Conservation (phyloP, 177 flowering plant species). For the Vitis hybrid region DNA sequence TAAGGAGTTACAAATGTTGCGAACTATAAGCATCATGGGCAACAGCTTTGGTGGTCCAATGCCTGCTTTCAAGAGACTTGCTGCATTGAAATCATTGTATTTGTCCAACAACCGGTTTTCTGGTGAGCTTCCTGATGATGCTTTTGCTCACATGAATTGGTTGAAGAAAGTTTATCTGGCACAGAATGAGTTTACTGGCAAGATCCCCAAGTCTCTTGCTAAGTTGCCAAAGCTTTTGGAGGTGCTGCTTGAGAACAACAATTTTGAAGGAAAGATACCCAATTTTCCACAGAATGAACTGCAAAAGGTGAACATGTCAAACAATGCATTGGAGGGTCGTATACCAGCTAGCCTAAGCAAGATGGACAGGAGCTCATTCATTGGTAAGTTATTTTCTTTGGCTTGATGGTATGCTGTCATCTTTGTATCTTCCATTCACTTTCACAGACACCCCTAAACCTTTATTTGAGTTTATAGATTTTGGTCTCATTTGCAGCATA, state of each 20-base stretch:
- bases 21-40: conserved; percentile 46
- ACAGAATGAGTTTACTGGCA: conserved; percentile 50
- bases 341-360: conserved; percentile 50
- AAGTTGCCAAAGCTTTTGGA: conserved; percentile 40
- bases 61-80: conserved; percentile 45
- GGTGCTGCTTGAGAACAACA: conserved; percentile 52
- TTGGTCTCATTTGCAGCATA: too few species aligned
- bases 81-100: conserved; percentile 40
- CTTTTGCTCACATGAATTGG: conserved; percentile 50
- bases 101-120: conserved; percentile 61
- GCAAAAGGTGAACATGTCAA: conserved; percentile 33
- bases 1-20: conserved; percentile 13
- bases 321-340: conserved; percentile 61
- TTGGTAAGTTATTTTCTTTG: conserved; percentile 26
- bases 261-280: conserved; percentile 65
- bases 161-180: conserved; percentile 55
- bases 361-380: conserved; percentile 22
- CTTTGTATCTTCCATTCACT: not conserved
- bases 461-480: not conserved
- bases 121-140: conserved; percentile 55
- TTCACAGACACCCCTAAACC: not conserved
- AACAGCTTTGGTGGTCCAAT: conserved; percentile 62
- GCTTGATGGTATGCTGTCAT: too few species aligned
- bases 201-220: conserved; percentile 52
- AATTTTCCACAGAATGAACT: conserved; percentile 35